Base-by-base conservation (phyloP, 2,329 filamentous ascomycete species). In the Aureobasidium lini region DNA sequence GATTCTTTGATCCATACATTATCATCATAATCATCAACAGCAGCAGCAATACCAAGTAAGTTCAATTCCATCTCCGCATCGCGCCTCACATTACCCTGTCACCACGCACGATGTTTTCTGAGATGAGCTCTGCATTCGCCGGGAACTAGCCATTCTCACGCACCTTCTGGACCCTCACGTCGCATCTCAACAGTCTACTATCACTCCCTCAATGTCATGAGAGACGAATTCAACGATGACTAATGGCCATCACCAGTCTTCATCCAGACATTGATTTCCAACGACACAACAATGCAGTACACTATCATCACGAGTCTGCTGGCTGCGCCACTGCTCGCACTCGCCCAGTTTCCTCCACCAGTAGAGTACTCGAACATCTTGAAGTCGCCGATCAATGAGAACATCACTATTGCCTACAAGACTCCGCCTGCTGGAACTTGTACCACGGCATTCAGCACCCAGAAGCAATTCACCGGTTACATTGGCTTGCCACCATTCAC, bases 391-490 rank as follows among this genome's bases (percentile, higher is more conserved):
- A 75, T 87, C 64, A 78, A 88, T 69, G 73, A 76, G 31, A 80
- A 81, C 64, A 82, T 90, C 67, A 85, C 81, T 61, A 82, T 90
- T 68, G 81, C 82, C 59, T 90, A 87, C 77, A 89, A 86, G 67
- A 74, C 78, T 37, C 81, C 81, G 2, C 78, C 81, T 4, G 70
- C 76, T 7, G 83, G 81, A 47, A 84, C 81, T 11, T 90, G 87
- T 70, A 80, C 76, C 48, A 89, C 87, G 1, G 82, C 81, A 7
- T 88, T 87, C 66, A 68, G 77, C 46, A 77, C 76, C 1, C 87
- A 90, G 70, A 80, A 84, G 69, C 87, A 89, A 69, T 88, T 85
- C 67, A 83, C 84, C 4, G 87, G 87, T 66, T 89, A 87, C 80
- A 82, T 89, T 59, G 79, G 52, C 18, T 72, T 89, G 15, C 71